Evolutionary conservation across 1,284 basidiomycete species (phyloP).

Genomic region (Trametes polyzona): DNA sequence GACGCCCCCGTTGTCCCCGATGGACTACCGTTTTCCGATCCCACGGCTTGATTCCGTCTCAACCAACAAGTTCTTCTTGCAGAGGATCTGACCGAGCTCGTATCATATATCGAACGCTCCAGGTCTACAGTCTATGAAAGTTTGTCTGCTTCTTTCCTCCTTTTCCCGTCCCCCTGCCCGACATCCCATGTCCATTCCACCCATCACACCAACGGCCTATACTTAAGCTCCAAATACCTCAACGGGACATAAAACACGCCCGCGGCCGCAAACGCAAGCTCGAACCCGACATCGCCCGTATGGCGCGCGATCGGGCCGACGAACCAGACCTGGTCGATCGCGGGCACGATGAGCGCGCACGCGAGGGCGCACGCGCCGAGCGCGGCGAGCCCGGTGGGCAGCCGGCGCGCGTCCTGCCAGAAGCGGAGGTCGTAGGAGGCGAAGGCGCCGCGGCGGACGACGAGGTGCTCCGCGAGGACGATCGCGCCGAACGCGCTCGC

Average conservation of each 20-base stretch:
- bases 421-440: slow-evolving; percentile 50
- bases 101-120: no score
- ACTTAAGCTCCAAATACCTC: slow-evolving; percentile 44
- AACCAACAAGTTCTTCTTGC: no score
- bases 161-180: no score
- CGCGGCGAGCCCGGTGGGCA: slow-evolving; percentile 72
- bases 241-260: slow-evolving; percentile 62
- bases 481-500: slow-evolving; percentile 60
- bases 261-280: slow-evolving; percentile 62
- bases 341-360: slow-evolving; percentile 65
- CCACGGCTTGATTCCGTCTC: no score
- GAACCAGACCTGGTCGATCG: slow-evolving; percentile 77
- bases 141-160: no score
- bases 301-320: slow-evolving; percentile 67
- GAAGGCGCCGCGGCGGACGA: slow-evolving; percentile 60
- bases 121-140: no score
- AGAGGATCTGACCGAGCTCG: no score
- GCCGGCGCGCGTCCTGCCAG: slow-evolving; percentile 57
- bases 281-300: slow-evolving; percentile 82
- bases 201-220: slow-evolving; percentile 30
- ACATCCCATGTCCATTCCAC: no score
- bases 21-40: no score
- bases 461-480: slow-evolving; percentile 64
- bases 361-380: slow-evolving; percentile 52
- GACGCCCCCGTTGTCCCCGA: no score